Evolutionary conservation across 441 rosid species (phyloP), one percentile per base, ranked within the genome.

Genomic region (Aleurites moluccanus): DNA sequence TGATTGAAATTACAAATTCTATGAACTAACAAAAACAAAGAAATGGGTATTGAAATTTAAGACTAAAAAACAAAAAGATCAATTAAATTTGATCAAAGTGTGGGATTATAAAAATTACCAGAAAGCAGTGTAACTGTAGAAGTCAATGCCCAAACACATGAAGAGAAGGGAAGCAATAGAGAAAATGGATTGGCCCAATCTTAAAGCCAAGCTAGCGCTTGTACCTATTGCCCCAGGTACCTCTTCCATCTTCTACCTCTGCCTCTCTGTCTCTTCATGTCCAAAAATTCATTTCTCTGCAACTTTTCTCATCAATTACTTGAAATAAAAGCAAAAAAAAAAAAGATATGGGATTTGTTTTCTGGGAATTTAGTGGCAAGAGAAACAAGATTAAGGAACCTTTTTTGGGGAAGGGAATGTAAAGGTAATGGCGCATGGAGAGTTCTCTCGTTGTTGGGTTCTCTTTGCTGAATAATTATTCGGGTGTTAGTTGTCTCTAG

Each of bases 111-210:
- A 60, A 60, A 28, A 28, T 52, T 84, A 89, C 96, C 96, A 83
- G 90, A 86, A 88, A 81, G 91, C 69, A 65, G 90, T 86, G 79
- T 86, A 92, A 79, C 86, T 82, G 81, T 82, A 88, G 87, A 91
- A 88, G 27, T 88, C 86, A 60, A 84, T 73, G 65, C 78, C 83
- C 20, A 91, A 81, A 63, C 92, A 85, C 93, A 90, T 89, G 70
- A 87, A 85, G 61, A 87, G 80, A 75, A 90, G 89, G 0, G 94
- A 88, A 63, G 87, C 94, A 55, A 81, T 76, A 15, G 92, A 87
- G 80, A 89, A 88, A 65, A 85, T 45, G 64, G 79, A 73, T 69
- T 90, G 94, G 11, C 92, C 92, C 40, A 92, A 82, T 64, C 96
- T 82, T 77, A 92, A 81, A 77, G 85, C 90, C 77, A 92, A 80